These are phyloP conservation scores for Pleomassaria siparia DNA, from an alignment of 2,329 filamentous ascomycete species.

Conservation along the genomic window DNA sequence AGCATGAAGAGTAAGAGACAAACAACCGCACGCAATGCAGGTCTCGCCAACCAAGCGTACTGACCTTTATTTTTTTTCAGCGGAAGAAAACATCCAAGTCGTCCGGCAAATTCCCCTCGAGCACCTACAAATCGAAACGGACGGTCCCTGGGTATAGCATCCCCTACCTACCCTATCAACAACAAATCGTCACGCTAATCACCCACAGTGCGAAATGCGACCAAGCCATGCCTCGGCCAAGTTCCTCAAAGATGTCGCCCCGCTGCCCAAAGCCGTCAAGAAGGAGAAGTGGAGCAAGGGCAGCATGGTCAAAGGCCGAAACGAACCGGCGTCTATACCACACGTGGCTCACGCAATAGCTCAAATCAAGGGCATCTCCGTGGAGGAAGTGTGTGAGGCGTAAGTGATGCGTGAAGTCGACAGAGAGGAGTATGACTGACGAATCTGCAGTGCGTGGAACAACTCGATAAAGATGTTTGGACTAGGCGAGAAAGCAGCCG, in stretches of 20 bases:
- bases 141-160: slow-evolving; percentile 77
- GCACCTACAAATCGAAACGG: slow-evolving; percentile 89
- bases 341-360: slow-evolving; percentile 88
- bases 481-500: slow-evolving; percentile 28
- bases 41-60: slow-evolving; percentile 4
- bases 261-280: slow-evolving; percentile 81
- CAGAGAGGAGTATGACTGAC: neutral
- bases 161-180: too few species aligned
- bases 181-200: slow-evolving; percentile 1
- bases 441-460: slow-evolving; percentile 34
- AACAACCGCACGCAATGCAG: neutral
- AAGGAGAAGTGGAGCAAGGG: slow-evolving; percentile 93
- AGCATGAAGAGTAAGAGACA: slow-evolving; percentile 72
- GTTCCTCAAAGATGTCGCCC: slow-evolving; percentile 68
- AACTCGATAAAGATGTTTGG: slow-evolving; percentile 46
- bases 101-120: slow-evolving; percentile 78
- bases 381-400: slow-evolving; percentile 83
- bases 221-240: slow-evolving; percentile 83
- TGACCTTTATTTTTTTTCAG: too few species aligned
- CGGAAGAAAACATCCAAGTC: slow-evolving; percentile 74
- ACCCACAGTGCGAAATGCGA: slow-evolving; percentile 76
- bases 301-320: slow-evolving; percentile 88
- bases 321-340: slow-evolving; percentile 86
- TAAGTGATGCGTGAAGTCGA: slow-evolving; percentile 44
- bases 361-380: slow-evolving; percentile 73